Evolutionary conservation across 2,329 filamentous ascomycete genomes (phyloP).

Genomic region (Trichoderma hamatum): DNA sequence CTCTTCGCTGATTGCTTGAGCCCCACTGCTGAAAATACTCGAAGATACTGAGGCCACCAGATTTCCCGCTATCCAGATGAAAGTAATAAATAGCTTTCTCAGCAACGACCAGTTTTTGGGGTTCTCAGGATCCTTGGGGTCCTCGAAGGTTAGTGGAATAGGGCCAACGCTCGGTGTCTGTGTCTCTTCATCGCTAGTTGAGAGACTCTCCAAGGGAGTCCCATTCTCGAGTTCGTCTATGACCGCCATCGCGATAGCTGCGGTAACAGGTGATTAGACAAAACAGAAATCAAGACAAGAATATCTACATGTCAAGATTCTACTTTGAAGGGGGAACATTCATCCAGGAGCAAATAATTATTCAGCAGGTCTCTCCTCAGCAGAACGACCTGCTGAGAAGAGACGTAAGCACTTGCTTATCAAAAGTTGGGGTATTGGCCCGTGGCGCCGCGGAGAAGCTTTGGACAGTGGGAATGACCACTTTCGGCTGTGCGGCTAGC

Average conservation of each 20-base stretch:
- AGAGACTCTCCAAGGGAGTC: background rate
- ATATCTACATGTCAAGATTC: background rate
- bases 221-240: slow-evolving; percentile 5
- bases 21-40: slow-evolving; percentile 25
- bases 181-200: slow-evolving; percentile 14
- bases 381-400: background rate
- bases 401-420: background rate
- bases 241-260: background rate
- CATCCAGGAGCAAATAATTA: background rate
- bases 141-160: background rate
- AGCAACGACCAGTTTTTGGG: slow-evolving; percentile 18
- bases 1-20: slow-evolving; percentile 24
- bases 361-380: too few relatives aligned
- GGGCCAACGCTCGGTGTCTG: background rate
- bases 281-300: background rate
- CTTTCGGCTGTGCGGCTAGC: background rate
- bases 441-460: slow-evolving; percentile 5
- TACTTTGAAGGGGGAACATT: background rate
- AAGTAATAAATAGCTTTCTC: slow-evolving; percentile 12
- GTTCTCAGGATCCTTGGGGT: background rate
- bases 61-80: slow-evolving; percentile 22
- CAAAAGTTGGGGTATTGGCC: background rate
- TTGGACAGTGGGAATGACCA: background rate
- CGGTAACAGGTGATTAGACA: background rate
- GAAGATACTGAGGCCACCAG: slow-evolving; percentile 14